Evolutionary conservation across 352 stramenopile species (phyloP).

Genomic region (Globisporangium yorkense): DNA sequence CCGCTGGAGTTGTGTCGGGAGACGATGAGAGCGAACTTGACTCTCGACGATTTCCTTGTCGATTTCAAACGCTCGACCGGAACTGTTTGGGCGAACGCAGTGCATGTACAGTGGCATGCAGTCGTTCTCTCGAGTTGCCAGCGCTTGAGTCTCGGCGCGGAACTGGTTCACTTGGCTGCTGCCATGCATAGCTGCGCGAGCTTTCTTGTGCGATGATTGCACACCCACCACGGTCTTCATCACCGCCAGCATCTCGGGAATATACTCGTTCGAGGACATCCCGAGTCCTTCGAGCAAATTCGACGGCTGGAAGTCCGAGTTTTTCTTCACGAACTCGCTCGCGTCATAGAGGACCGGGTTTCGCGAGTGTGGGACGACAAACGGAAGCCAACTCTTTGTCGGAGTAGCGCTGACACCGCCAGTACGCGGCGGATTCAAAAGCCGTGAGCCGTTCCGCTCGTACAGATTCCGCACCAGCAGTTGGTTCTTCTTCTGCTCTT

Average conservation of each 20-base stretch:
- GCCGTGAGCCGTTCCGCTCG: conserved; percentile 30
- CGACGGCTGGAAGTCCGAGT: conserved; percentile 48
- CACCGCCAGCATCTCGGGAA: conserved; percentile 24
- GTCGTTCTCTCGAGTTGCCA: conserved; percentile 12
- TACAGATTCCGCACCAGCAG: conserved; percentile 65
- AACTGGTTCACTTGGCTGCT: conserved; percentile 32
- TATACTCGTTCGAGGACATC: conserved; percentile 17
- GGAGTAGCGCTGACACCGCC: conserved; percentile 7
- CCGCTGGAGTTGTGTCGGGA: conserved; percentile 26
- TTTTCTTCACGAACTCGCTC: conserved; percentile 63
- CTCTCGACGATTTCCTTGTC: conserved; percentile 22
- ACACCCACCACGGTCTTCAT: neutral
- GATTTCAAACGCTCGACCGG: conserved; percentile 20
- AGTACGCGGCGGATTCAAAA: conserved; percentile 19
- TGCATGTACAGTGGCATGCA: conserved; percentile 47
- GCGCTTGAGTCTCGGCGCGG: conserved; percentile 26
- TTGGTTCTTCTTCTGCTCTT: conserved; percentile 64
- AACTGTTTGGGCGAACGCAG: conserved; percentile 36
- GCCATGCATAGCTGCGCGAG: neutral
- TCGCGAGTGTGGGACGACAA: conserved; percentile 46
- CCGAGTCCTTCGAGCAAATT: conserved; percentile 28
- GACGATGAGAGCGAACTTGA: conserved; percentile 29
- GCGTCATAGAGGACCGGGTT: conserved; percentile 49
- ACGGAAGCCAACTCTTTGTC: conserved; percentile 20
- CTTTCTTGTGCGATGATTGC: conserved; percentile 1